Evolutionary conservation across 23 red algal species (phyloP).

Genomic region (Agarophyton chilense): DNA sequence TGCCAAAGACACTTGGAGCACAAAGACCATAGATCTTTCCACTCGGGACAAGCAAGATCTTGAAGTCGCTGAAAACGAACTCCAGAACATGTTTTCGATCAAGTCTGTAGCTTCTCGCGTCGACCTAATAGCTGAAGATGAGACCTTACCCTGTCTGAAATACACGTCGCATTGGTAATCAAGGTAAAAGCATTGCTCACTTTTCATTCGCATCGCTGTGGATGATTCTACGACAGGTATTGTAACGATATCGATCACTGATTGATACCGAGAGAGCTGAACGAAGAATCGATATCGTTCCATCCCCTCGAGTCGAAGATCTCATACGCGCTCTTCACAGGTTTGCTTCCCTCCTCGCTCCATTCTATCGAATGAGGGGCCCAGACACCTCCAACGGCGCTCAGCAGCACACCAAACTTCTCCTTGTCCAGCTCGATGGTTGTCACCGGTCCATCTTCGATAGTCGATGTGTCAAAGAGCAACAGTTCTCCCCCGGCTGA

Average conservation of each 20-base stretch:
- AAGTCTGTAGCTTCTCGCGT: no score
- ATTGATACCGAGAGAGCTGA: constrained; percentile 53
- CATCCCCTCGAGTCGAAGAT: constrained; percentile 52
- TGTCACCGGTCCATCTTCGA: constrained; percentile 27
- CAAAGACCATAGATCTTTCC: no score
- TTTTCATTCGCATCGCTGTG: neutral
- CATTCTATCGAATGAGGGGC: constrained; percentile 12
- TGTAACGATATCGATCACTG: neutral
- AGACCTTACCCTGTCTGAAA: no score
- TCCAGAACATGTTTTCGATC: no score
- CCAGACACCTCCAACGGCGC: constrained; percentile 45
- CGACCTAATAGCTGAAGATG: no score
- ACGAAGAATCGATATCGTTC: constrained; percentile 64
- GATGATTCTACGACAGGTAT: no score
- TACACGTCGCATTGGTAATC: no score
- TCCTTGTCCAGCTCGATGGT: constrained; percentile 2
- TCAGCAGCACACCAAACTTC: constrained; percentile 11
- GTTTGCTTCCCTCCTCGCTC: constrained; percentile 34
- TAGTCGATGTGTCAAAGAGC: neutral
- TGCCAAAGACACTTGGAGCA: no score
- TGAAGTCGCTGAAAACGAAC: no score
- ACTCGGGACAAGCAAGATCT: no score
- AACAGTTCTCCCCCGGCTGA: neutral
- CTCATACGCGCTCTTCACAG: constrained; percentile 61
- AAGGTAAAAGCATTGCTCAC: neutral